phyloP scores from a whole-genome alignment of 768 basidiomycete species.

The Boletus tomentosulus region DNA sequence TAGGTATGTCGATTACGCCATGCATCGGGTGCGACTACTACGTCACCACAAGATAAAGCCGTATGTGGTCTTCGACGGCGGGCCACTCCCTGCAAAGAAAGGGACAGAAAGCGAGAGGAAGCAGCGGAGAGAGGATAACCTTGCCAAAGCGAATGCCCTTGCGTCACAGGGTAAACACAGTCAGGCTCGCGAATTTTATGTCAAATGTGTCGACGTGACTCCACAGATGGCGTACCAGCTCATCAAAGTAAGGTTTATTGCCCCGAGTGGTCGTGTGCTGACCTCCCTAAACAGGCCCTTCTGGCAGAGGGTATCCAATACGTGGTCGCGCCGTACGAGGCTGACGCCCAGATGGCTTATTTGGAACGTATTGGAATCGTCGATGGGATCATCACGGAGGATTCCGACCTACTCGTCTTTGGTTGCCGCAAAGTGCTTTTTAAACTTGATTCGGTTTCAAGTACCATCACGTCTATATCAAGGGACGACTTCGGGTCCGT shows the following conservation, averaged over 20 bases:
- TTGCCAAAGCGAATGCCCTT: constrained; percentile 68
- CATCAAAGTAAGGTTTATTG: constrained; percentile 66
- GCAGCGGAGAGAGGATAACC: constrained; percentile 69
- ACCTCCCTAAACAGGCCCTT: constrained; percentile 58
- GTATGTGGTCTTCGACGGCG: constrained; percentile 95
- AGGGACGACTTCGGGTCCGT: constrained; percentile 65
- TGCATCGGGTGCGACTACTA: constrained; percentile 86
- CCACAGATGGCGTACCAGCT: constrained; percentile 97
- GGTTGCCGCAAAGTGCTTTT: constrained; percentile 92
- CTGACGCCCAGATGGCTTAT: constrained; percentile 94
- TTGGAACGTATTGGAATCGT: constrained; percentile 79
- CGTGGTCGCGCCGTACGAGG: constrained; percentile 97
- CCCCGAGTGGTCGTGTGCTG: not conserved
- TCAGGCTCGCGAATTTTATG: constrained; percentile 84
- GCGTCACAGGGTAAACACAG: constrained; percentile 71
- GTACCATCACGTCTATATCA: constrained; percentile 62
- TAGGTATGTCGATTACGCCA: constrained; percentile 95
- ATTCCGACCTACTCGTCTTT: constrained; percentile 96
- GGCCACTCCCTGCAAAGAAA: constrained; percentile 90
- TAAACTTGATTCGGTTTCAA: constrained; percentile 75
- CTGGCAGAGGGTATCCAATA: constrained; percentile 76
- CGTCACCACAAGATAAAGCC: constrained; percentile 82
- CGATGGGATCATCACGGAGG: constrained; percentile 93
- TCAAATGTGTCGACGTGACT: constrained; percentile 91
- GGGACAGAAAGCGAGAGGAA: constrained; percentile 82